These are phyloP conservation scores for Rhizoclosmatium globosum DNA, from an alignment of 192 early-diverging fungal species.

Conservation along the genomic window DNA sequence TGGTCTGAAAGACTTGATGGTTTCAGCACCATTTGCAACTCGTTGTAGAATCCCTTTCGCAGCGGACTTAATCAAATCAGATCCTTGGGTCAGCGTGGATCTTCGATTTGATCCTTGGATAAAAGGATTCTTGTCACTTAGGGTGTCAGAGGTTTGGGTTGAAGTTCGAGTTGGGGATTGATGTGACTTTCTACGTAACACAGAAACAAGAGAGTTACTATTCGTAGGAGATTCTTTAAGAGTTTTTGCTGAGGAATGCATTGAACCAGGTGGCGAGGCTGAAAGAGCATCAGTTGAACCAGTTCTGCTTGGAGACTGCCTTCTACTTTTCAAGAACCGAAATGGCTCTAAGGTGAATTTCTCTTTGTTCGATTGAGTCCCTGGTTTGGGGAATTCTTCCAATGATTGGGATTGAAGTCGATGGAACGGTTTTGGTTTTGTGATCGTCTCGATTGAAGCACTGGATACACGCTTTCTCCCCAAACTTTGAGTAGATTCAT, in stretches of 20 bases:
- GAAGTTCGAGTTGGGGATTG: background rate
- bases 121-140: background rate
- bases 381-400: background rate
- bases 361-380: background rate
- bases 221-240: conserved; percentile 5
- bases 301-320: background rate
- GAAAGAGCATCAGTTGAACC: background rate
- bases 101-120: background rate
- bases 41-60: conserved; percentile 33
- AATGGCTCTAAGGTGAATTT: background rate
- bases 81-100: background rate
- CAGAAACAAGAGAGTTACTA: background rate
- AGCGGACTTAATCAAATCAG: conserved; percentile 1
- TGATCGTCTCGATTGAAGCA: background rate
- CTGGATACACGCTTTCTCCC: conserved; percentile 11
- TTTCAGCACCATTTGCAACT: conserved; percentile 23
- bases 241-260: background rate
- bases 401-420: conserved; percentile 5
- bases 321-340: too few species aligned
- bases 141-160: background rate
- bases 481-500: background rate
- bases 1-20: conserved; percentile 4
- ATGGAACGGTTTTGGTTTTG: background rate
- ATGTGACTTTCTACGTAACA: background rate
- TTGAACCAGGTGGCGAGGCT: background rate